These are phyloP conservation scores for Naganishia albida DNA, from an alignment of 1,284 basidiomycete genomes.

Conservation along the genomic window DNA sequence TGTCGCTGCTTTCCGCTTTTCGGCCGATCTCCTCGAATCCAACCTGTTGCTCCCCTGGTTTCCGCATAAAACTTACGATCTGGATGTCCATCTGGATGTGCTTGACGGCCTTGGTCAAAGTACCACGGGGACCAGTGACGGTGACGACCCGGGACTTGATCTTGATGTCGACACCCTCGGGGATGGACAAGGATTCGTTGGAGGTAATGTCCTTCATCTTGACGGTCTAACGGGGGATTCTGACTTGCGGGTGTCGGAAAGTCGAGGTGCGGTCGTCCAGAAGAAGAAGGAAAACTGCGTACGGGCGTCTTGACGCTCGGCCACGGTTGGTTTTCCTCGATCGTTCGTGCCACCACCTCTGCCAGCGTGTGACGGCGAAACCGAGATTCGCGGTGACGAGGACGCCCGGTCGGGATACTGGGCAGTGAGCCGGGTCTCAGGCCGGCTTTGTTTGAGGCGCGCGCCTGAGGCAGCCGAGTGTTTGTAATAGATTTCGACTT, in stretches of 20 bases:
- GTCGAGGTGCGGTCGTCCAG: constrained; percentile 25
- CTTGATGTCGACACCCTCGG: constrained; percentile 76
- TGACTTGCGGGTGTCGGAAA: constrained; percentile 28
- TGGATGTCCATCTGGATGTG: constrained; percentile 97
- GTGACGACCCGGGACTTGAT: constrained; percentile 87
- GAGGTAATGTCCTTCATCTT: constrained; percentile 57
- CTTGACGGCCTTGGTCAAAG: constrained; percentile 84
- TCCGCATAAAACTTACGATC: constrained; percentile 60
- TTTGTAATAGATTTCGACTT: too few relatives aligned
- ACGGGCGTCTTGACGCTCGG: background rate
- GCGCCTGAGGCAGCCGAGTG: too few relatives aligned
- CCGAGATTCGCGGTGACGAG: constrained; percentile 16
- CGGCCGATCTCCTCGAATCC: background rate
- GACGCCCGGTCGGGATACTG: background rate
- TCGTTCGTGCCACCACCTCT: constrained; percentile 4
- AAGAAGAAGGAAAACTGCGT: constrained; percentile 1
- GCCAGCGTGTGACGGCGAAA: constrained; percentile 24
- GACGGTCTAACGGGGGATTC: constrained; percentile 26
- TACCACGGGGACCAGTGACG: constrained; percentile 86
- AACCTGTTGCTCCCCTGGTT: constrained; percentile 55
- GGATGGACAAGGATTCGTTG: constrained; percentile 84
- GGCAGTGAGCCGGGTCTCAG: background rate
- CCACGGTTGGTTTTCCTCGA: background rate
- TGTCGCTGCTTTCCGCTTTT: background rate
- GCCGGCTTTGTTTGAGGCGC: too few relatives aligned